These are phyloP conservation scores for Pittosporum tobira DNA, from an alignment of 129 eudicot species.

Conservation along the genomic window DNA sequence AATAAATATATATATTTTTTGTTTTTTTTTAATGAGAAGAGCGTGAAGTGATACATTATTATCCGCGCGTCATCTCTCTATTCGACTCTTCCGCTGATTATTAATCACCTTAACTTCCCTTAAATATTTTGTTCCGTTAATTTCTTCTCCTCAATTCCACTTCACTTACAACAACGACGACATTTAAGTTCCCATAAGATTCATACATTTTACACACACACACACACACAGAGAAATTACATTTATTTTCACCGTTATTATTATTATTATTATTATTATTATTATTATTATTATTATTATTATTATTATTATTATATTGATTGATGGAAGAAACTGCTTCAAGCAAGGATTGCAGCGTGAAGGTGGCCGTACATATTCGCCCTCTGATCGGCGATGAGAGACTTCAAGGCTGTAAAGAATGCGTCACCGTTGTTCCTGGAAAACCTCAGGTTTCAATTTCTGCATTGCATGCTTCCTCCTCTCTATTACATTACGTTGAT, in stretches of 20 bases:
- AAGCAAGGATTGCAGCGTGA: constrained; percentile 71
- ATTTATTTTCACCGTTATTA: no score
- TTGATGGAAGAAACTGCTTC: constrained; percentile 47
- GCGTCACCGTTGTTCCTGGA: constrained; percentile 58
- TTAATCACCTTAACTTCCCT: no score
- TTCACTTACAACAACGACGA: not conserved
- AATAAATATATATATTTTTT: no score
- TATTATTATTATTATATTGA: not conserved
- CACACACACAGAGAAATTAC: no score
- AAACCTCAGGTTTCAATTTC: constrained; percentile 66
- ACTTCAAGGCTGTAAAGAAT: constrained; percentile 83
- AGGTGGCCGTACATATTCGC: constrained; percentile 85
- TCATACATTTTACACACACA: not conserved
- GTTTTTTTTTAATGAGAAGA: no score
- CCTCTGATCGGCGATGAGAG: constrained; percentile 82
- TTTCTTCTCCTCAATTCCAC: not conserved
- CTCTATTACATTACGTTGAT: no score
- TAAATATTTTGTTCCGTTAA: no score
- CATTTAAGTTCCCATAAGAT: not conserved
- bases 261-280: no score
- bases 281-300: no score
- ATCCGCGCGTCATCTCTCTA: no score
- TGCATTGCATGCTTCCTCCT: not conserved
- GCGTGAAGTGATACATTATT: no score
- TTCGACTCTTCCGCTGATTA: no score